Evolutionary conservation across 805 yeast species (phyloP), one percentile per base, ranked within the genome.

Genomic region (Pachysolen tannophilus): DNA sequence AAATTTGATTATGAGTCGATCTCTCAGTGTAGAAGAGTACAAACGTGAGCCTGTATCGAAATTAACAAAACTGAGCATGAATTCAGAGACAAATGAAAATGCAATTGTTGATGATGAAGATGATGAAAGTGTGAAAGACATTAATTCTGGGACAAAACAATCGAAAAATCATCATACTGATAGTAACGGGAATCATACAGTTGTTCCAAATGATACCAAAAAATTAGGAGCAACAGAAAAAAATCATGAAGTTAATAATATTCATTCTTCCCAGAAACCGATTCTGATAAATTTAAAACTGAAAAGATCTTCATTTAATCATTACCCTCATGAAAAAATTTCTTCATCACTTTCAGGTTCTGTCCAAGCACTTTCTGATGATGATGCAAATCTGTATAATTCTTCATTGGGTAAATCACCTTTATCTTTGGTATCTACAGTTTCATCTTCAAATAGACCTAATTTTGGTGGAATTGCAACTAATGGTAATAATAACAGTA

Each of bases 321-420:
- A 39, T 4, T 35, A 27, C 20, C 41, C 43, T 8, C 26, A 28
- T 18, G 37, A 42, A 20, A 30, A 25, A 8, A 23, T 31, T 17
- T 35, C 39, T 9, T 33, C 29, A 27, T 28, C 64, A 5, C 57
- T 57, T 37, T 49, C 52, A 4, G 63, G 60, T 2, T 43, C 53
- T 8, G 44, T 53, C 8, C 50, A 31, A 15, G 44, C 54, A 1
- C 63, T 58, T 37, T 52, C 53, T 30, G 65, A 60, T 39, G 56
- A 60, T 37, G 65, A 60, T 43, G 56, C 50, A 8, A 30, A 25
- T 16, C 26, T 19, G 8, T 28, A 6, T 33, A 35, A 8, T 32
- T 36, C n/a, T 21, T 41, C 5, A 14, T 29, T 21, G 34, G n/a
- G 40, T 4, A 33, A 30, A 20, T 43, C 47, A 2, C 43, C 45